Percentiles rank a stretch among this genome's conserved stretches.
Conservation (phyloP, 1,284 basidiomycete genomes). For the Athelia psychrophila region DNA sequence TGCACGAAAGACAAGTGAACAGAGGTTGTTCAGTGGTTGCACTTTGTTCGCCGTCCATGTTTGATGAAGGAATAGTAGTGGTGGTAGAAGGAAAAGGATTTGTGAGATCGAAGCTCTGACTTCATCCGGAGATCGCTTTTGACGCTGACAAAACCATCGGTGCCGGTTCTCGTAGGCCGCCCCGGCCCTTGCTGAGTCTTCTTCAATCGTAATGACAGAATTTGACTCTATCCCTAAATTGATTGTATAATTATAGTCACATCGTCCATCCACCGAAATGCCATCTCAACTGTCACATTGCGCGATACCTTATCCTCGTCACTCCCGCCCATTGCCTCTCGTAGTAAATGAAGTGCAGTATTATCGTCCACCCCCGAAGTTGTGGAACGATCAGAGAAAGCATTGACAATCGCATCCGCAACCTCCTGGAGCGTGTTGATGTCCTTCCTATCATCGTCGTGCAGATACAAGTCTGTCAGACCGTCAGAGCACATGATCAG, state of each 20-base stretch:
- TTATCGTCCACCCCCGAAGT: background rate
- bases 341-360: constrained; percentile 22
- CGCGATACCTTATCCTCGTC: constrained; percentile 15
- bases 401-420: constrained; percentile 4
- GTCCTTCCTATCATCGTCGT: background rate
- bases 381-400: too few species aligned
- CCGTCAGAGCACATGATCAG: constrained; percentile 20
- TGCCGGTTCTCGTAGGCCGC: too few species aligned
- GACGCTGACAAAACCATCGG: too few species aligned
- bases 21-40: constrained; percentile 28
- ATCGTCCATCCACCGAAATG: constrained; percentile 24
- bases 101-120: too few species aligned
- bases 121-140: too few species aligned
- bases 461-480: constrained; percentile 15
- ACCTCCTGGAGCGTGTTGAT: background rate
- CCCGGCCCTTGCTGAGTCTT: too few species aligned
- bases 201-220: too few species aligned
- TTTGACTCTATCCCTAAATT: too few species aligned
- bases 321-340: constrained; percentile 11
- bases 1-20: constrained; percentile 93
- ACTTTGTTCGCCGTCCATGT: background rate
- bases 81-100: too few species aligned
- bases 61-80: too few species aligned
- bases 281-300: constrained; percentile 18
- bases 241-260: constrained; percentile 20